A percentile compares a stretch with the other conserved stretches of the same genome.
Conservation (phyloP, 176 grass and related monocot genomes). For the Hsuehochloa calcarea region DNA sequence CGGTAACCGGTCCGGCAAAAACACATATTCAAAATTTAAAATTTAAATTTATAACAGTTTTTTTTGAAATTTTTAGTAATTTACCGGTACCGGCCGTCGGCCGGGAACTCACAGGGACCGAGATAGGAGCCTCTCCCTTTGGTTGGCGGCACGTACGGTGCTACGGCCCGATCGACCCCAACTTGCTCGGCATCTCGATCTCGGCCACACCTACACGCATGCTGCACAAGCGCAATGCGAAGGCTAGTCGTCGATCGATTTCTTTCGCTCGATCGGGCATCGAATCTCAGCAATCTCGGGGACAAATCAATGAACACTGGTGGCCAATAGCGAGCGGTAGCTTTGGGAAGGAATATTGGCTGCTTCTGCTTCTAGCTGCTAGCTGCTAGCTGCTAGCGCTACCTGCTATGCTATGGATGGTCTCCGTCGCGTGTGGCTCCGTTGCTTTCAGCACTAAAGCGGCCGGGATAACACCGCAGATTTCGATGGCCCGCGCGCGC, state of each 20-base stretch:
- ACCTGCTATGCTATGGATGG: neutral
- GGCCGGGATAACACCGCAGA: neutral
- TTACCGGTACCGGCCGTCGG: no score
- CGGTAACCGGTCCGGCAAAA: no score
- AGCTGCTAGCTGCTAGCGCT: neutral
- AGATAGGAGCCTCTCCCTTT: conserved; percentile 12
- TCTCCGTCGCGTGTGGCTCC: neutral
- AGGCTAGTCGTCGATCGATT: neutral
- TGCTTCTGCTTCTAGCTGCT: neutral
- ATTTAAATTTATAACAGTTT: no score
- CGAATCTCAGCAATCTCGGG: neutral
- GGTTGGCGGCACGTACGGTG: neutral
- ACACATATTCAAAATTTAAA: no score
- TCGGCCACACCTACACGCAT: neutral
- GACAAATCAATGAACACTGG: neutral
- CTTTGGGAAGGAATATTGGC: conserved; percentile 40
- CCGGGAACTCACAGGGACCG: no score
- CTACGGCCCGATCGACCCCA: neutral
- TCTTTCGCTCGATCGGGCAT: neutral
- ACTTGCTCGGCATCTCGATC: neutral
- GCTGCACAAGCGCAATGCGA: neutral
- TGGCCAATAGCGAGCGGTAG: neutral
- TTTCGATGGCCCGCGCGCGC: conserved; percentile 23
- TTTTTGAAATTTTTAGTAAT: no score
- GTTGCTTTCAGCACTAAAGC: conserved; percentile 23